Base-by-base conservation (phyloP, 352 stramenopile genomes). In the Pythium biforme region DNA sequence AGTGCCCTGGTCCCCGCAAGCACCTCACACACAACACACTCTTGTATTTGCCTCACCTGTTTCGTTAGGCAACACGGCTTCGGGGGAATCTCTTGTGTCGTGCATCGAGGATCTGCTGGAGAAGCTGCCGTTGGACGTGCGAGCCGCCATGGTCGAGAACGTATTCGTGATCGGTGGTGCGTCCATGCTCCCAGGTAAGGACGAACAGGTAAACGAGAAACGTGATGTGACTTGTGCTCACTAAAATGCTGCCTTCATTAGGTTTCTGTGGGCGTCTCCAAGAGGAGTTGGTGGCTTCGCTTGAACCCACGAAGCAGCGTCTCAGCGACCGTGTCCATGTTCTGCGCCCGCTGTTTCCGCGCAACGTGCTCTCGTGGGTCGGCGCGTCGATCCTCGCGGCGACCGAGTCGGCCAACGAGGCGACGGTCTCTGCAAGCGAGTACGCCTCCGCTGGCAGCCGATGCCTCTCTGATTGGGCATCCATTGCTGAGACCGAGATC, bases 311-410 rank as follows among this genome's bases (percentile, higher is more conserved):
- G 34, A 75, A 80, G 33, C 71, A 86, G 22, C 75, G 68, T 45
- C 62, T 77, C 33, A 71, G 81, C 22, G 64, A 82, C 23, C 64
- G 55, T 20, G 67, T 74, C 22, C 50, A 68, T 34, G 62, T 93
- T 7, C 70, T 88, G 26, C 58, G 62, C 22, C 72, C 76, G 3
- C 74, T 77, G 29, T 95, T 94, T 55, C 86, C 86, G 8, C 70
- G 73, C 0, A 93, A 91, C 55, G 67, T 95, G 64, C 66, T 94
- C 25, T 63, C 74, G 3, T 95, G 86, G 86, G 67, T 95, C 29
- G 86, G 86, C 22, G 84, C 74, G 0, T 94, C 84, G 19, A 73
- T 95, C 65, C 94, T 88, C 34, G 86, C 79, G 19, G 71, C 81
- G 9, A 93, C 80, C 7, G 76, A 89, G 39, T 72, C 45, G n/a